Conservation (phyloP, 768 basidiomycete species). For the Mycena filopes region DNA sequence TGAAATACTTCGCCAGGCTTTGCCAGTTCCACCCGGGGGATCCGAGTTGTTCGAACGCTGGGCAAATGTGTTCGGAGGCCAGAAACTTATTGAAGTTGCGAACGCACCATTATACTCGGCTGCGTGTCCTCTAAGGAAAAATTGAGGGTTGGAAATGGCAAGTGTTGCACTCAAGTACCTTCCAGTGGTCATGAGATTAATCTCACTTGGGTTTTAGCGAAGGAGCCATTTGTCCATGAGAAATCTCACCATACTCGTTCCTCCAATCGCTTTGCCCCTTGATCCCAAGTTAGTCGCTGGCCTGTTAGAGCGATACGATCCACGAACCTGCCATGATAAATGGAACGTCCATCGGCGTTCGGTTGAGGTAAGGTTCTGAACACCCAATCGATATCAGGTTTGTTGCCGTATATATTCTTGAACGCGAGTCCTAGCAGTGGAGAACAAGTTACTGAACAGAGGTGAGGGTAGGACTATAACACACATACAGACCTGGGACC, state of each 20-base stretch:
- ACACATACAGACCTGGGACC: not conserved
- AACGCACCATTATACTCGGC: conserved; percentile 31
- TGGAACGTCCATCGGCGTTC: conserved; percentile 14
- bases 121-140: conserved; percentile 26
- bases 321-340: conserved; percentile 19
- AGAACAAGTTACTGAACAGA: not conserved
- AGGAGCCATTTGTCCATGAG: too few relatives aligned
- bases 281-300: not conserved
- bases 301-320: too few relatives aligned
- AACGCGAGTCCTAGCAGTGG: conserved; percentile 26
- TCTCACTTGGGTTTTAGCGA: not conserved
- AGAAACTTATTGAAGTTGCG: not conserved
- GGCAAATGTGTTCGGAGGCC: too few relatives aligned
- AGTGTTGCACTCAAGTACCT: conserved; percentile 18
- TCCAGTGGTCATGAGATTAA: conserved; percentile 31
- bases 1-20: conserved; percentile 30
- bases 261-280: conserved; percentile 34
- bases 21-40: conserved; percentile 30
- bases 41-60: conserved; percentile 33
- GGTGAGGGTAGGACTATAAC: too few relatives aligned
- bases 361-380: conserved; percentile 26
- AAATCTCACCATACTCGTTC: conserved; percentile 29
- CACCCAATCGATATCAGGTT: conserved; percentile 30
- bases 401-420: conserved; percentile 31
- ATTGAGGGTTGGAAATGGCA: not conserved